Percentiles rank a stretch among this genome's conserved stretches.
Evolutionary conservation across 2,329 filamentous ascomycete species (phyloP).

Genomic region (Colletotrichum lindemuthianum): DNA sequence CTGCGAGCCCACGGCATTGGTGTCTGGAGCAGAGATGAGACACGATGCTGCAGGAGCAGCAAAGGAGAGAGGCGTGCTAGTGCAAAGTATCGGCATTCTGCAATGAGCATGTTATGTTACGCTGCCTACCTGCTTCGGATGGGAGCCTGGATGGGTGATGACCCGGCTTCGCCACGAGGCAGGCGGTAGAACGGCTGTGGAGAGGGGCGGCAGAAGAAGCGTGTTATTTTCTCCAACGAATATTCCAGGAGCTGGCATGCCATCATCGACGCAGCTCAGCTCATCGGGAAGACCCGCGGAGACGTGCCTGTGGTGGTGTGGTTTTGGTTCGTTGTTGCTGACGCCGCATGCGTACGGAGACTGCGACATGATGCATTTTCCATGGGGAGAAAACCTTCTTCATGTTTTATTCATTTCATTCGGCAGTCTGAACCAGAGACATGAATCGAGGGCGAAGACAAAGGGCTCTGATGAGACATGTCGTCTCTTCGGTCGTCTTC

Average conservation of each 20-base stretch:
- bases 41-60: constrained; percentile 11
- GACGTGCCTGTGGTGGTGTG: no score
- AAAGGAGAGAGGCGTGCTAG: constrained; percentile 9
- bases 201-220: background rate
- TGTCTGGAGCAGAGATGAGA: constrained; percentile 16
- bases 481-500: no score
- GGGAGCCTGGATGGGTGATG: background rate
- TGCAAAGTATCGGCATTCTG: constrained; percentile 19
- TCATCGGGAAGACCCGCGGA: no score
- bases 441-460: no score
- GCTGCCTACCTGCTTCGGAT: no score
- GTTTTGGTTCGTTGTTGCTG: background rate
- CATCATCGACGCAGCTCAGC: no score
- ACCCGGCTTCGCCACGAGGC: constrained; percentile 26
- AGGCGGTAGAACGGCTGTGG: constrained; percentile 10
- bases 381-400: no score
- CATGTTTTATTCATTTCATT: no score
- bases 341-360: constrained; percentile 19
- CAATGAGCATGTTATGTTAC: constrained; percentile 13
- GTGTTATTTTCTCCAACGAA: background rate
- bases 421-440: no score
- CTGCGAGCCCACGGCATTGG: constrained; percentile 4
- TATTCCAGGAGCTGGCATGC: background rate
- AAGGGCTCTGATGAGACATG: no score
- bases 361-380: background rate